Conservation (phyloP, 2,329 filamentous ascomycete genomes). For the Rutstroemia sp. region DNA sequence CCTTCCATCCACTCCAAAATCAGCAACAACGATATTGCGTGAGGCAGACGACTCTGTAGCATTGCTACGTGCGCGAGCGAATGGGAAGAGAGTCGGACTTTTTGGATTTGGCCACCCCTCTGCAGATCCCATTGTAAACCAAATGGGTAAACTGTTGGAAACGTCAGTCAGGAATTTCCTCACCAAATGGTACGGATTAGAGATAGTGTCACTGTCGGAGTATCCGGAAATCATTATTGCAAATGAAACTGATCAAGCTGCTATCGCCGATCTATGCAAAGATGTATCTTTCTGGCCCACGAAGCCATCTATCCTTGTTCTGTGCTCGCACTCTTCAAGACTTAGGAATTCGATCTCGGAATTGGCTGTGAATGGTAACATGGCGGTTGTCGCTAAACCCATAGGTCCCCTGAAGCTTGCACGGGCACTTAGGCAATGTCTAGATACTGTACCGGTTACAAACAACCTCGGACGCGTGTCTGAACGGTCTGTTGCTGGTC, state of each 20-base stretch:
- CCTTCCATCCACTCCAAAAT: conserved; percentile 14
- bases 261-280: conserved; percentile 14
- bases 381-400: conserved; percentile 28
- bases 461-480: conserved; percentile 11
- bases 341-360: conserved; percentile 17
- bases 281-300: conserved; percentile 11
- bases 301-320: conserved; percentile 20
- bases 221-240: conserved; percentile 23
- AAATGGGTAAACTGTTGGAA: conserved; percentile 19
- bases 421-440: conserved; percentile 23
- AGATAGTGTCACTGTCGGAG: conserved; percentile 22
- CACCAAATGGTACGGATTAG: conserved; percentile 26
- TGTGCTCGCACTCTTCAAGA: conserved; percentile 25
- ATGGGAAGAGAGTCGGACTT: conserved; percentile 21
- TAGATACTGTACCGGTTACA: conserved; percentile 15
- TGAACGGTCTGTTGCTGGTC: conserved; percentile 3
- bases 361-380: conserved; percentile 15
- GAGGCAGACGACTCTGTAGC: conserved; percentile 23
- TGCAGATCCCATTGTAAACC: conserved; percentile 18
- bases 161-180: conserved; percentile 24
- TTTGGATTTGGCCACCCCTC: conserved; percentile 24
- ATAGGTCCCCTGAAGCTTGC: conserved; percentile 28
- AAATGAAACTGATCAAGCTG: conserved; percentile 19
- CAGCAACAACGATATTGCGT: conserved; percentile 14
- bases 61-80: conserved; percentile 15